Percentiles rank a stretch among this genome's conserved stretches.
Evolutionary conservation across 768 basidiomycete genomes (phyloP).

Genomic region (Russula griseocarnosa): DNA sequence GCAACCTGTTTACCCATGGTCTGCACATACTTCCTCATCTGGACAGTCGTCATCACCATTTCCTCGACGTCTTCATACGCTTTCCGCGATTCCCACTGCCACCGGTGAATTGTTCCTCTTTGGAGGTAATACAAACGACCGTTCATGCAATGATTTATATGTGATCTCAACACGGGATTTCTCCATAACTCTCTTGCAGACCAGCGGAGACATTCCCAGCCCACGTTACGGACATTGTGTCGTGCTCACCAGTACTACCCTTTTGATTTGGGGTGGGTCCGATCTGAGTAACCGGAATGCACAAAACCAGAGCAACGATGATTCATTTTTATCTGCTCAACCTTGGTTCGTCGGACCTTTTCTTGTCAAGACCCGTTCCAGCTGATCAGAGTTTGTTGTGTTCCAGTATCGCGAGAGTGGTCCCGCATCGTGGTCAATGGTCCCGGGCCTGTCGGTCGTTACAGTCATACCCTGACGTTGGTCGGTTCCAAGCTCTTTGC

Average conservation of each 20-base stretch:
- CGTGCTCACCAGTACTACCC: conserved; percentile 89
- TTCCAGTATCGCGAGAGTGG: conserved; percentile 88
- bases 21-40: too few relatives aligned
- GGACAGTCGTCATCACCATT: conserved; percentile 66
- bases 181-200: conserved; percentile 79
- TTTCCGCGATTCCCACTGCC: conserved; percentile 69
- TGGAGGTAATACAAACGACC: conserved; percentile 88
- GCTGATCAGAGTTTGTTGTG: neutral
- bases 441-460: conserved; percentile 79
- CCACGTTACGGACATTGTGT: conserved; percentile 86
- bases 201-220: conserved; percentile 80
- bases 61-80: conserved; percentile 90
- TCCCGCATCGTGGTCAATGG: conserved; percentile 78
- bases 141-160: conserved; percentile 86
- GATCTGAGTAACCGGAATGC: conserved; percentile 64
- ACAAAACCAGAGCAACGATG: conserved; percentile 75
- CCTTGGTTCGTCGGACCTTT: conserved; percentile 57
- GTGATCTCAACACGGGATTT: conserved; percentile 75
- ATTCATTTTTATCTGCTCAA: conserved; percentile 91
- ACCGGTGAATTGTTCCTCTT: conserved; percentile 92
- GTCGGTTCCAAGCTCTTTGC: conserved; percentile 86
- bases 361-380: neutral
- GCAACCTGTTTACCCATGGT: too few relatives aligned
- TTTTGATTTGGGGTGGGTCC: conserved; percentile 93
- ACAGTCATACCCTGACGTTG: conserved; percentile 95